Evolutionary conservation across 495 filamentous ascomycete genomes (phyloP).

Genomic region (Bryoglossum gracile): DNA sequence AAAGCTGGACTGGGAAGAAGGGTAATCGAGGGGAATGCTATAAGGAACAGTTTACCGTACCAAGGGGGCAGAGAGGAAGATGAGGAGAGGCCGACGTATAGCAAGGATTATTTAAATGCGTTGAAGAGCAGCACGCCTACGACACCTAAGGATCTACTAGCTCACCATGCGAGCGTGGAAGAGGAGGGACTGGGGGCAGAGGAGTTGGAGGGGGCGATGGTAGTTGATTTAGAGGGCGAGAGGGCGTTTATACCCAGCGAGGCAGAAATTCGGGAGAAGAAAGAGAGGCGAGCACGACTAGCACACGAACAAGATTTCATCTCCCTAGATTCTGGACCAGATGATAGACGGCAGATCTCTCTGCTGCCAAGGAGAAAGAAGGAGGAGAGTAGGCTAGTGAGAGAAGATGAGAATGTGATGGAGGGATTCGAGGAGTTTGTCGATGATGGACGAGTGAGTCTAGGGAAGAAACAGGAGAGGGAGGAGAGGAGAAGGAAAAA

Average conservation of each 20-base stretch:
- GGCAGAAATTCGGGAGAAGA: slow-evolving; percentile 88
- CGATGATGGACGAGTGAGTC: slow-evolving; percentile 70
- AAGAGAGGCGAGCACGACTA: slow-evolving; percentile 72
- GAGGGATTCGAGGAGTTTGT: slow-evolving; percentile 94
- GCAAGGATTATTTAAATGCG: slow-evolving; percentile 76
- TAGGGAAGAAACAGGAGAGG: slow-evolving; percentile 75
- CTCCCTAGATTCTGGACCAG: slow-evolving; percentile 54
- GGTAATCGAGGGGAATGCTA: slow-evolving; percentile 63
- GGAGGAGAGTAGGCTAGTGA: slow-evolving; percentile 64
- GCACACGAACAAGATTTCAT: slow-evolving; percentile 79
- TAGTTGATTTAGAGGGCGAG: slow-evolving; percentile 55
- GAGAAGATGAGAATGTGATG: slow-evolving; percentile 87
- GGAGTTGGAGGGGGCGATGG: slow-evolving; percentile 49
- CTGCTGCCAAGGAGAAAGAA: slow-evolving; percentile 45
- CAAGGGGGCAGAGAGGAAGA: slow-evolving; percentile 45
- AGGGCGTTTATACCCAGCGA: slow-evolving; percentile 67
- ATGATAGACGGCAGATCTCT: slow-evolving; percentile 39
- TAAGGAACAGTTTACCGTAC: slow-evolving; percentile 47
- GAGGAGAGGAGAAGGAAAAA: slow-evolving; percentile 60
- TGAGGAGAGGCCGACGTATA: slow-evolving; percentile 73
- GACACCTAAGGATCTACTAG: slow-evolving; percentile 53
- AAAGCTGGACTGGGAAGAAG: slow-evolving; percentile 61
- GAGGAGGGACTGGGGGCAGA: slow-evolving; percentile 45
- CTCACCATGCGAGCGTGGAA: slow-evolving; percentile 33
- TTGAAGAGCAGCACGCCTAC: slow-evolving; percentile 75